Conservation (phyloP, 2,329 filamentous ascomycete genomes). For the Phyllosticta ampelicida region DNA sequence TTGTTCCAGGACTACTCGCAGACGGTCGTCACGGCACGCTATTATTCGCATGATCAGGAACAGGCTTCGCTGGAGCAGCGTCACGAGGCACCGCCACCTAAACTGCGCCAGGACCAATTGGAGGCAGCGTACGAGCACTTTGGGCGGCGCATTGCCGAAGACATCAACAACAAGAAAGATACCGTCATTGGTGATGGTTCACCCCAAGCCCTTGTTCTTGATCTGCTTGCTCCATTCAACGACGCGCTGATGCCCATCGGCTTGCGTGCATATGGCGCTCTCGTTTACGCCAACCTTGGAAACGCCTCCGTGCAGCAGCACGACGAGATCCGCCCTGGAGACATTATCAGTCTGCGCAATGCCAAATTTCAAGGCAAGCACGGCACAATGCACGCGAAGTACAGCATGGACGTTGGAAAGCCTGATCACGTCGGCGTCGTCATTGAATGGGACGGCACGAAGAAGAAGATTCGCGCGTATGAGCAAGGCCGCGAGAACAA, state of each 20-base stretch:
- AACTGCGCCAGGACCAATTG: constrained; percentile 82
- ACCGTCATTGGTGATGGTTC: constrained; percentile 75
- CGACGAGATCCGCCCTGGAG: constrained; percentile 86
- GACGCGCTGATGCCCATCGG: constrained; percentile 74
- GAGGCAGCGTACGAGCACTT: constrained; percentile 75
- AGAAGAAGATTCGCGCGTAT: constrained; percentile 94
- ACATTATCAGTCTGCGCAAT: constrained; percentile 87
- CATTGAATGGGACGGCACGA: constrained; percentile 94
- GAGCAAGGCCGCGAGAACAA: constrained; percentile 90
- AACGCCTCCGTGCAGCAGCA: constrained; percentile 85
- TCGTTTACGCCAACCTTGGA: constrained; percentile 89
- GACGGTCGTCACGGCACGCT: constrained; percentile 72
- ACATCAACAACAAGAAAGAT: constrained; percentile 62
- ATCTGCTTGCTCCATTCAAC: constrained; percentile 63
- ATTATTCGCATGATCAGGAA: constrained; percentile 61
- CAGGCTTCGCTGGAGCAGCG: constrained; percentile 72
- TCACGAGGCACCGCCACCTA: constrained; percentile 72
- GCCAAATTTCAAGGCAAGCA: constrained; percentile 92
- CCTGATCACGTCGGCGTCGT: constrained; percentile 83
- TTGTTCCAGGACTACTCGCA: constrained; percentile 95
- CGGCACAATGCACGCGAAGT: constrained; percentile 91
- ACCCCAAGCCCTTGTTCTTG: constrained; percentile 63
- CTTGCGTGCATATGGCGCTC: constrained; percentile 78
- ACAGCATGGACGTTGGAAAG: constrained; percentile 77
- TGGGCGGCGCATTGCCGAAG: constrained; percentile 65